These are phyloP conservation scores for Kazachstania sp. DNA, from an alignment of 1,139 yeast species.

Conservation along the genomic window DNA sequence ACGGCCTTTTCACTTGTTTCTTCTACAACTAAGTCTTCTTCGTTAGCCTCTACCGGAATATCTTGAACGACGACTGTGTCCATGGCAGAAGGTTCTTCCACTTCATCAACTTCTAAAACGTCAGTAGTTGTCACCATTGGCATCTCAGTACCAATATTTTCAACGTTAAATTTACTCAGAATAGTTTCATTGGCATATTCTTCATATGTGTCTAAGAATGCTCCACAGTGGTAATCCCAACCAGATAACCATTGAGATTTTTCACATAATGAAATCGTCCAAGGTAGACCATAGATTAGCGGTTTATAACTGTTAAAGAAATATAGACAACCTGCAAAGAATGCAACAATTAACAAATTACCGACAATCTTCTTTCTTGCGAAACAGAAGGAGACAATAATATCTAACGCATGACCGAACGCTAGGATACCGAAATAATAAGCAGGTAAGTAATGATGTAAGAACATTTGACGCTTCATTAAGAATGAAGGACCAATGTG, in stretches of 20 bases:
- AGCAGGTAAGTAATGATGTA: constrained; percentile 90
- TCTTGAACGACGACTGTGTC: neutral
- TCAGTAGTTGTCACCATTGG: neutral
- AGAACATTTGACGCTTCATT: constrained; percentile 89
- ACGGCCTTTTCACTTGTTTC: neutral
- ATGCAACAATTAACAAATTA: constrained; percentile 38
- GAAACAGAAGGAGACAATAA: constrained; percentile 44
- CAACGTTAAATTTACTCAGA: neutral
- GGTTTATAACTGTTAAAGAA: constrained; percentile 64
- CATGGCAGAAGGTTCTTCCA: neutral
- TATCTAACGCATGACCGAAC: constrained; percentile 72
- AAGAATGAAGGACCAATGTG: constrained; percentile 84
- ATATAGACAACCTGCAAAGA: constrained; percentile 43
- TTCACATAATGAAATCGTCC: constrained; percentile 67
- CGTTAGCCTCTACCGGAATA: neutral
- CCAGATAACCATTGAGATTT: constrained; percentile 48
- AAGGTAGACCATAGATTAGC: constrained; percentile 67
- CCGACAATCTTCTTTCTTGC: constrained; percentile 36
- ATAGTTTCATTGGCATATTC: constrained; percentile 15
- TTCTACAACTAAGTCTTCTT: neutral
- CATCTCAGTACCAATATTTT: neutral
- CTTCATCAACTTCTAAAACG: neutral
- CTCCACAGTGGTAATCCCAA: constrained; percentile 83
- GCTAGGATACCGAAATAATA: constrained; percentile 82
- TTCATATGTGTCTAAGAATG: constrained; percentile 30